Base-by-base conservation (phyloP, 2,329 filamentous ascomycete genomes). In the Apiospora arundinis region DNA sequence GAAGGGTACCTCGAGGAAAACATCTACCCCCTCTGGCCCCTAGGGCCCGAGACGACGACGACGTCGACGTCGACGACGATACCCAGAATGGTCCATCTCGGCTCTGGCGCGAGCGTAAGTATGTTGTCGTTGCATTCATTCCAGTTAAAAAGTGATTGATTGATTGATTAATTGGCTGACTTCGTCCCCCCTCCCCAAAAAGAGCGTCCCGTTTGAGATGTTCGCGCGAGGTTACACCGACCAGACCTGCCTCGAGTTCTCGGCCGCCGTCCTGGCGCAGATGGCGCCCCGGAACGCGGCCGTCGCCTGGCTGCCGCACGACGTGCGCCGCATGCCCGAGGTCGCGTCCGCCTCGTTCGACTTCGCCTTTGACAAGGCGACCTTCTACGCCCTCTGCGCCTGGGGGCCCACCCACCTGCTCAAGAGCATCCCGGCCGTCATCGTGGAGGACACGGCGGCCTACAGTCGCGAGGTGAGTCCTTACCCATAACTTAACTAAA, bases 161-260 rank as follows among this genome's bases (percentile, higher is more conserved):
- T 12, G 42, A n/a, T n/a, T n/a, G n/a, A n/a, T n/a, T n/a, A n/a
- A n/a, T n/a, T n/a, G n/a, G n/a, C n/a, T n/a, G n/a, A n/a, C n/a
- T n/a, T n/a, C n/a, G n/a, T n/a, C n/a, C n/a, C n/a, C n/a, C n/a
- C n/a, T n/a, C n/a, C n/a, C n/a, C n/a, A n/a, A 23, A 42, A 21
- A 68, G 67, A 68, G 42, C 23, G 67, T 68, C 23, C 67, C 67
- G 6, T 68, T 49, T 23, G 67, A 68, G 44, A 68, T 68, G 67
- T 48, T 23, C 14, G 16, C 67, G 28, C 67, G 67, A 45, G 67
- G 67, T 25, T 68, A 68, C 45, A 52, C 67, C 23, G 67, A 68
- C 67, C 67, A 68, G 67, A 68, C 67, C 42, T 68, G 67, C 45
- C 7, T 68, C 28, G 67, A 68, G 45, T 68, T 68, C 67, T 68